Evolutionary conservation across 371 early-diverging fungal species (phyloP).

Genomic region (Apophysomyces variabilis): DNA sequence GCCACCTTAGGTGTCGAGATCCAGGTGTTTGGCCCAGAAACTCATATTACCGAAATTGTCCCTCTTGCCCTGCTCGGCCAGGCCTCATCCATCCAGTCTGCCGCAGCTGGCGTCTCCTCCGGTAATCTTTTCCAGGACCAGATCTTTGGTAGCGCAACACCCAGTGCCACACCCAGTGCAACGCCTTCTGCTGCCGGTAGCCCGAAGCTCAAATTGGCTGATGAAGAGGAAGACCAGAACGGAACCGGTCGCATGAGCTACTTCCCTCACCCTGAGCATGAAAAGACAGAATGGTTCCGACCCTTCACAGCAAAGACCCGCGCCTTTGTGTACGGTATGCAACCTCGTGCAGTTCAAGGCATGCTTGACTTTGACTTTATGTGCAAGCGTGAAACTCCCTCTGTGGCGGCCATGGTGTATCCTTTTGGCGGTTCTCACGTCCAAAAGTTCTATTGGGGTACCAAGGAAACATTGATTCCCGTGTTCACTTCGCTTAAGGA

Average conservation of each 20-base stretch:
- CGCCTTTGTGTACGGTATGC: conserved; percentile 97
- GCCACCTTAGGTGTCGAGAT: conserved; percentile 92
- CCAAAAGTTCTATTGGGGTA: conserved; percentile 99
- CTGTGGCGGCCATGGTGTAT: conserved; percentile 98
- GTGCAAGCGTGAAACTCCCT: conserved; percentile 94
- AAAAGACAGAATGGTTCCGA: conserved; percentile 62
- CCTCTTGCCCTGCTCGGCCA: conserved; percentile 86
- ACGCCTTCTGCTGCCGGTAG: conserved; percentile 37
- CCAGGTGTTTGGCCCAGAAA: conserved; percentile 97
- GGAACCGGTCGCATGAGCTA: conserved; percentile 61
- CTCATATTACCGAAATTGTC: conserved; percentile 97
- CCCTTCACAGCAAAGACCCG: conserved; percentile 93
- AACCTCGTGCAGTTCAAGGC: conserved; percentile 98
- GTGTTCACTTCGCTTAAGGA: conserved; percentile 90
- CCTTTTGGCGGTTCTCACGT: conserved; percentile 98
- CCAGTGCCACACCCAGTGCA: conserved; percentile 32
- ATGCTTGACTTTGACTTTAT: conserved; percentile 99
- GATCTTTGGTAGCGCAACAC: conserved; percentile 52
- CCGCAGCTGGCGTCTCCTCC: conserved; percentile 47
- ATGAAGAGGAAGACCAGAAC: conserved; percentile 42
- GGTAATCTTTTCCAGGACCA: conserved; percentile 71
- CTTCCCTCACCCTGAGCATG: conserved; percentile 37
- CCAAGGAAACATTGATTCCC: conserved; percentile 93
- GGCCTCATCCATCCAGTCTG: conserved; percentile 35
- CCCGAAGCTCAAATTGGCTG: conserved; percentile 40